A percentile compares a stretch with the other conserved stretches of the same genome.
Conservation (phyloP, 306 rosid genomes). For the Arachis hypogaea region DNA sequence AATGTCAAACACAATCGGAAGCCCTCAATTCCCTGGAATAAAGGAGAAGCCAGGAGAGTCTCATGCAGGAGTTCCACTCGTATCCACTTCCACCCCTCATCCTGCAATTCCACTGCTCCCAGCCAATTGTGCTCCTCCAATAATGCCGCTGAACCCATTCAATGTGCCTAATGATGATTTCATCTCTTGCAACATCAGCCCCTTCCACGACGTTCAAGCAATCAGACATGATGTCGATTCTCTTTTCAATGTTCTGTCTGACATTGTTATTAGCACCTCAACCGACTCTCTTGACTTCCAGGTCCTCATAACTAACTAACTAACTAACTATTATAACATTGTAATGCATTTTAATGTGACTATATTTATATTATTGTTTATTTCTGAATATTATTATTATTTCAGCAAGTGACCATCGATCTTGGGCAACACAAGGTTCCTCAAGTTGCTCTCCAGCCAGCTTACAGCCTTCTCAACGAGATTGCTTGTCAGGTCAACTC, state of each 20-base stretch:
- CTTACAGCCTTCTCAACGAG: constrained; percentile 28
- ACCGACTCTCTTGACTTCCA: neutral
- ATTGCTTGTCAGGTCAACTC: constrained; percentile 39
- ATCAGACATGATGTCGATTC: constrained; percentile 34
- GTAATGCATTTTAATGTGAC: too few relatives aligned
- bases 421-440: constrained; percentile 39
- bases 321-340: too few relatives aligned
- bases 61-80: too few relatives aligned
- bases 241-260: constrained; percentile 33
- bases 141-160: neutral
- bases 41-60: too few relatives aligned
- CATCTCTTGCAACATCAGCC: neutral
- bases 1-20: too few relatives aligned
- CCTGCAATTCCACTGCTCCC: too few relatives aligned
- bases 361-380: too few relatives aligned
- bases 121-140: too few relatives aligned
- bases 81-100: too few relatives aligned
- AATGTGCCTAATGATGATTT: neutral
- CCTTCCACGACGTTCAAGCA: constrained; percentile 31
- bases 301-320: too few relatives aligned
- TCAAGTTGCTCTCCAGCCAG: constrained; percentile 23
- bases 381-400: too few relatives aligned
- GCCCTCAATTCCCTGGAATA: too few relatives aligned
- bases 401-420: constrained; percentile 33
- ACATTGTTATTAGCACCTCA: constrained; percentile 30